Base-by-base conservation (phyloP, 1,139 yeast genomes). In the Ogataea hybrid region DNA sequence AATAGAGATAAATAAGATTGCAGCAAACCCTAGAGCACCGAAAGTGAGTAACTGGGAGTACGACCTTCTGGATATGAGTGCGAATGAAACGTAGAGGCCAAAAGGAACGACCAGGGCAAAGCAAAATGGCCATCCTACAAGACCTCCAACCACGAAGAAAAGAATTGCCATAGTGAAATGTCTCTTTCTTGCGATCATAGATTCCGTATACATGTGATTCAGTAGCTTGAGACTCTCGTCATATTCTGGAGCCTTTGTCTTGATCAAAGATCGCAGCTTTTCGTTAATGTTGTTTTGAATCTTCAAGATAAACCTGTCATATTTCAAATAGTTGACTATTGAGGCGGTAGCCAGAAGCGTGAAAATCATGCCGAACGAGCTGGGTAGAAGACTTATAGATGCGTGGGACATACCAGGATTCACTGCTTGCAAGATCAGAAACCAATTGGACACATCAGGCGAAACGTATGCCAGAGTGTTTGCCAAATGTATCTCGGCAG, bases 81-180 rank as follows among this genome's bases (percentile, higher is more conserved):
- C 39, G 8, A 46, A 2, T 2, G 44, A n/a, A 8, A 68, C 58
- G 50, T 66, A 69, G 0, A 69, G 2, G 2, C 78, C 73, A 49
- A 81, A 69, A 0, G 95, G 94, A 4, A 76, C 49, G 2, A 82
- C 81, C 42, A 88, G 65, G 0, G 77, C 81, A 45, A 86, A 64
- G 0, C 84, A 79, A 64, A 90, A 90, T 1, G 97, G 97, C 97
- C 97, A 90, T 1, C 97, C 97, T 27, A 84, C 51, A 1, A 90
- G 58, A 0, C 94, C 94, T 6, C 92, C 95, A 15, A 84, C 48
- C 28, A 76, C 67, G 37, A 76, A 70, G 68, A 74, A 74, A 1
- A 75, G 57, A 32, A 84, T 67, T 2, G 81, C 77, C 21, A 61
- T 51, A 32, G 67, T 53, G 27, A 70, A 63, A 44, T 56, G 48